Evolutionary conservation across 352 stramenopile species (phyloP).

Genomic region (Ophiocytium majus): DNA sequence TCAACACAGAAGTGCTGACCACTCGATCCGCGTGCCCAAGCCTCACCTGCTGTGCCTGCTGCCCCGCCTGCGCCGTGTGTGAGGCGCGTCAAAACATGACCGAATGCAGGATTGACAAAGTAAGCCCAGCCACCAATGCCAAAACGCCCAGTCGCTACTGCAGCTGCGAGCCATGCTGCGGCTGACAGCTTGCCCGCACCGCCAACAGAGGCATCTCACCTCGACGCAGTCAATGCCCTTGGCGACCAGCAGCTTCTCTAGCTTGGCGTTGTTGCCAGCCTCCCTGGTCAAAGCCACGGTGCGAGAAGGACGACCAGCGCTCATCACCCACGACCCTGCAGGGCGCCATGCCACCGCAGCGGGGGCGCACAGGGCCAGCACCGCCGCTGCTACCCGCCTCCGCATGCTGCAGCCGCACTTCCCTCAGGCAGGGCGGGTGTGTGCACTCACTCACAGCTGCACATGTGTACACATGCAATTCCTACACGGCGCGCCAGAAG

Average conservation of each 20-base stretch:
- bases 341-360: too few relatives aligned
- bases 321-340: neutral
- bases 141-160: neutral
- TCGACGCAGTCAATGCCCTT: slow-evolving; percentile 46
- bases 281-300: slow-evolving; percentile 54
- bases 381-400: neutral
- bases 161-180: neutral
- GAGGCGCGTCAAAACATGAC: neutral
- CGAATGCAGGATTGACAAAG: neutral
- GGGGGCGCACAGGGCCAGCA: neutral
- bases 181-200: neutral
- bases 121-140: neutral
- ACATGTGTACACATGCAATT: too few relatives aligned
- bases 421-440: neutral
- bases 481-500: too few relatives aligned
- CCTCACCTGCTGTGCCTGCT: neutral
- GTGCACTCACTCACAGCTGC: neutral
- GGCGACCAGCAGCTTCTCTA: slow-evolving; percentile 33
- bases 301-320: neutral
- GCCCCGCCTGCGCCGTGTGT: neutral
- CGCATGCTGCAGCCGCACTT: neutral
- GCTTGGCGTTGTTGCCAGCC: slow-evolving; percentile 54
- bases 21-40: neutral
- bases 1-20: neutral
- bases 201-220: slow-evolving; percentile 25